Conservation (phyloP, 1,284 basidiomycete genomes). For the Ustilago bromivora region DNA sequence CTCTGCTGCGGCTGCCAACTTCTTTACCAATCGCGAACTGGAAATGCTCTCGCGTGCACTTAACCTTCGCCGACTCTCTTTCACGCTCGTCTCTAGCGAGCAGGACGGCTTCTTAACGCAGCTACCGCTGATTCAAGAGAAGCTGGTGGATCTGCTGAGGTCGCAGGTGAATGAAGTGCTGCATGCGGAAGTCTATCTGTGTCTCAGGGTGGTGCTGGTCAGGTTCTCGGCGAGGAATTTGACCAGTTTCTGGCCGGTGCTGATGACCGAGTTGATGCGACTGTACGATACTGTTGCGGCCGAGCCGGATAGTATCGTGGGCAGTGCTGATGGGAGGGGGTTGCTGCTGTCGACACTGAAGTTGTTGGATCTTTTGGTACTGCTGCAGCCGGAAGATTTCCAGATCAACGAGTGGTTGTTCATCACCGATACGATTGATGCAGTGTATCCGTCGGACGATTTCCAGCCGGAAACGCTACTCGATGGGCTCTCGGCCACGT, state of each 20-base stretch:
- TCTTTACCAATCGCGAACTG: conserved; percentile 94
- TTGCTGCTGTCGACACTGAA: conserved; percentile 90
- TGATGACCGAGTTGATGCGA: conserved; percentile 86
- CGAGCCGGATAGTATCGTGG: conserved; percentile 71
- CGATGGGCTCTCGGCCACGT: conserved; percentile 84
- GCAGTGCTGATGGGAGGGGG: conserved; percentile 84
- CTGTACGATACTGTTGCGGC: conserved; percentile 73
- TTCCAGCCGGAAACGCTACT: conserved; percentile 88
- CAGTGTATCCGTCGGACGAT: conserved; percentile 85
- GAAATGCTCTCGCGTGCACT: conserved; percentile 90
- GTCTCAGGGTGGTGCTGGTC: conserved; percentile 89
- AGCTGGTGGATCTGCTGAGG: conserved; percentile 90
- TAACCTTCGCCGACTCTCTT: conserved; percentile 87
- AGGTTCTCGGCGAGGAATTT: conserved; percentile 91
- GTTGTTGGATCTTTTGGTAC: conserved; percentile 89
- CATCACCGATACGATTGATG: conserved; percentile 96
- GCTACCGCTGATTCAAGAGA: conserved; percentile 93
- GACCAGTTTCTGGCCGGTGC: conserved; percentile 95
- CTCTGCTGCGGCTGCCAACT: conserved; percentile 86
- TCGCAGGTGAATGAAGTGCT: conserved; percentile 82
- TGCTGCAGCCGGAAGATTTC: conserved; percentile 95
- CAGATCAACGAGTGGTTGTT: conserved; percentile 99
- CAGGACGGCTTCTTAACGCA: conserved; percentile 90
- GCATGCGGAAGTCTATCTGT: conserved; percentile 88
- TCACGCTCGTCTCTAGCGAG: conserved; percentile 84